Evolutionary conservation across 129 eudicot genomes (phyloP).

Genomic region (Helianthus annuus): DNA sequence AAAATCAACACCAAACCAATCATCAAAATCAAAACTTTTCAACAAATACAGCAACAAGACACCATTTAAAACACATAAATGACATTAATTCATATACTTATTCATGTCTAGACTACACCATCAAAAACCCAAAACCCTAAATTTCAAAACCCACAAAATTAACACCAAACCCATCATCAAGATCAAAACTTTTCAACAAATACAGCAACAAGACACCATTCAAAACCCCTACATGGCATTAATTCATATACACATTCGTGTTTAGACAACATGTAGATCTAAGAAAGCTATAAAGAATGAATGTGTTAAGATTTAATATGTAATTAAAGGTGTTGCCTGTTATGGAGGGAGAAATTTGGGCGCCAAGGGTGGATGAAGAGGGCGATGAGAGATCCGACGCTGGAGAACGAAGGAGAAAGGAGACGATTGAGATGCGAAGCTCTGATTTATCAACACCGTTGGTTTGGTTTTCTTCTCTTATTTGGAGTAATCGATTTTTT

Average conservation of each 20-base stretch:
- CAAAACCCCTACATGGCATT: not conserved
- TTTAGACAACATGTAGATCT: too few relatives aligned
- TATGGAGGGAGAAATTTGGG: constrained; percentile 15
- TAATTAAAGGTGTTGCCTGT: not conserved
- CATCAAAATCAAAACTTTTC: not conserved
- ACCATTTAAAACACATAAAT: not conserved
- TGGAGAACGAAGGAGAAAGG: constrained; percentile 60
- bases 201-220: not conserved
- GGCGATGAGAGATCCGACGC: constrained; percentile 80
- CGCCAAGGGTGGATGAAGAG: constrained; percentile 29
- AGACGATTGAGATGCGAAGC: constrained; percentile 70
- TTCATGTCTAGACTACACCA: constrained; percentile 24
- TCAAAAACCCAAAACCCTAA: constrained; percentile 23
- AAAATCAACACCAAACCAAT: not conserved
- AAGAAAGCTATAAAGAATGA: not conserved
- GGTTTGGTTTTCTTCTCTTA: constrained; percentile 25
- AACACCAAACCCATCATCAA: not conserved
- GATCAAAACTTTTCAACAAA: not conserved
- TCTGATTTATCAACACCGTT: constrained; percentile 63
- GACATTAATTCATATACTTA: not conserved
- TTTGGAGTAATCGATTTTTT: not conserved
- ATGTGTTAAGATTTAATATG: not conserved
- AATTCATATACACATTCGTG: not conserved
- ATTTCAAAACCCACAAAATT: constrained; percentile 11
- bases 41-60: not conserved